Conservation (phyloP, 2,329 filamentous ascomycete genomes). For the Septoria petroselini region DNA sequence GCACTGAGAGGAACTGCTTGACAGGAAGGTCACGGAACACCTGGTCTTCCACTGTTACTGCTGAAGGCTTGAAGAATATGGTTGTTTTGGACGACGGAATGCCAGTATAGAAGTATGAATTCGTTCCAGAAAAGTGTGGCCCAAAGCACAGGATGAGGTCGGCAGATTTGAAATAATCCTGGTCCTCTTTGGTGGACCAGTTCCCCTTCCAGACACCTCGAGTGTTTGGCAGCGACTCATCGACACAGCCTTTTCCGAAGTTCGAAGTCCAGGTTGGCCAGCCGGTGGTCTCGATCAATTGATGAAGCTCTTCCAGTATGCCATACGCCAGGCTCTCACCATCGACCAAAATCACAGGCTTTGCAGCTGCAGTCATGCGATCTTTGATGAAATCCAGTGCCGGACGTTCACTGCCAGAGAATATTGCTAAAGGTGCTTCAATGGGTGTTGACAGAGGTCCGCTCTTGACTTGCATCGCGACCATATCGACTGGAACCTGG, state of each 20-base stretch:
- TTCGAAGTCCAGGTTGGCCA: conserved; percentile 51
- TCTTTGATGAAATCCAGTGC: conserved; percentile 38
- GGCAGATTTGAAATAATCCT: conserved; percentile 14
- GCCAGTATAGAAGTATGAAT: conserved; percentile 41
- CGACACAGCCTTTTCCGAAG: conserved; percentile 53
- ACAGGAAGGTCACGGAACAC: conserved; percentile 17
- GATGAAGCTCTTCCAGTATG: conserved; percentile 45
- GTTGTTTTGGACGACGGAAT: conserved; percentile 39
- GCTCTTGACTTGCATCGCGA: conserved; percentile 33
- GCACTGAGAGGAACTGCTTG: conserved; percentile 13
- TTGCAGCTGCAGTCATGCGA: conserved; percentile 33
- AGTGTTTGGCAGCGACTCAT: conserved; percentile 49
- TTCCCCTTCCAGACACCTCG: conserved; percentile 51
- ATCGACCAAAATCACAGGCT: conserved; percentile 53
- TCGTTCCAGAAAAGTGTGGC: conserved; percentile 19
- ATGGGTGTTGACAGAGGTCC: conserved; percentile 27
- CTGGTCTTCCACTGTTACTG: conserved; percentile 37
- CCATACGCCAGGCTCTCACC: conserved; percentile 47
- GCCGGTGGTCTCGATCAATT: conserved; percentile 46
- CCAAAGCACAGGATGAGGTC: conserved; percentile 22
- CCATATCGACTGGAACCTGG: conserved; percentile 17
- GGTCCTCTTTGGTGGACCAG: conserved; percentile 13
- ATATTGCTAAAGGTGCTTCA: conserved; percentile 37
- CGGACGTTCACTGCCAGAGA: conserved; percentile 36
- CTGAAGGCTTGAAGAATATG: conserved; percentile 38